Evolutionary conservation across 78 protist species (phyloP).

Genomic region (Dictyostelium brefeldianum): DNA sequence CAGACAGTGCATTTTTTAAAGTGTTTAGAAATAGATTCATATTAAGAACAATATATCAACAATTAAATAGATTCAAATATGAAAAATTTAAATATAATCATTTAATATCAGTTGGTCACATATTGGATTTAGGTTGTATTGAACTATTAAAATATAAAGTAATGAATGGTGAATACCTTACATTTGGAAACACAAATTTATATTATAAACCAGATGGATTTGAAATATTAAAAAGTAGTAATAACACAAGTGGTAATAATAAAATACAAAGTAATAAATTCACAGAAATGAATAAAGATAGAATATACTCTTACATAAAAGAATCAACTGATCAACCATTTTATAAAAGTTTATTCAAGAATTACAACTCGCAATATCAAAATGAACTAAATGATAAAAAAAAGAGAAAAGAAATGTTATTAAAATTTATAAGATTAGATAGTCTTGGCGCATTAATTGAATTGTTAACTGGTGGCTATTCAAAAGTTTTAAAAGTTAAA

Average conservation of each 20-base stretch:
- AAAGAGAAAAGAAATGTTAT: not conserved
- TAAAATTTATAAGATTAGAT: not conserved
- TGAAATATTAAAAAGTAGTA: no score
- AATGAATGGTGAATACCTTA: not conserved
- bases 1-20: not conserved
- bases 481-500: not conserved
- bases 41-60: not conserved
- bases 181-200: not conserved
- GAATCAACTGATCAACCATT: not conserved
- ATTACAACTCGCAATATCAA: not conserved
- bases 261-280: not conserved
- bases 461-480: not conserved
- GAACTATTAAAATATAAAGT: not conserved
- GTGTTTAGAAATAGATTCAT: not conserved
- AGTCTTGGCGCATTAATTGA: not conserved
- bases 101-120: not conserved
- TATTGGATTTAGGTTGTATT: not conserved
- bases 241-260: not conserved
- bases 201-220: no score
- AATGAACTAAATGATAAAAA: not conserved
- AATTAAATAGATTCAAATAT: not conserved
- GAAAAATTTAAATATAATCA: not conserved
- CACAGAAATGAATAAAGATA: not conserved
- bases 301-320: not conserved
- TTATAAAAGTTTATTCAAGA: not conserved